Percentiles rank a stretch among this genome's conserved stretches.
These are phyloP conservation scores for Phytopythium montanum DNA, from an alignment of 352 stramenopile genomes.

Conservation along the genomic window DNA sequence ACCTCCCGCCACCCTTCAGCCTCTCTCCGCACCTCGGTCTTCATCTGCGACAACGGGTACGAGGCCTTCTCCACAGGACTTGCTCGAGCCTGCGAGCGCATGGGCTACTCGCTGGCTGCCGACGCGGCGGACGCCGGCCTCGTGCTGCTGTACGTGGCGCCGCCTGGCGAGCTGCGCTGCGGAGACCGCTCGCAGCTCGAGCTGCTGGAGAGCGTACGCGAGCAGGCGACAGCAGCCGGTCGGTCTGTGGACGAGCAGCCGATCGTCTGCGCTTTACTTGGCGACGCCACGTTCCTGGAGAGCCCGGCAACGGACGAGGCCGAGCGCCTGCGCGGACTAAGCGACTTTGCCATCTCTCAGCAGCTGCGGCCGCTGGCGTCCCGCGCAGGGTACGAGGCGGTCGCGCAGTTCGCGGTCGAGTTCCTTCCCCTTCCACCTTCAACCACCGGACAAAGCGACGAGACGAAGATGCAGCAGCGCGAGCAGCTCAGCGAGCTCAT, in stretches of 20 bases:
- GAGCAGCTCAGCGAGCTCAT: constrained; percentile 51
- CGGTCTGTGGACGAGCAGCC: constrained; percentile 27
- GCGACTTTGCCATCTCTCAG: constrained; percentile 79
- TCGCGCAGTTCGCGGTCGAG: constrained; percentile 74
- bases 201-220: constrained; percentile 34
- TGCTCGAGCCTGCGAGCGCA: constrained; percentile 32
- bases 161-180: constrained; percentile 33
- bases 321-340: constrained; percentile 57
- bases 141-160: constrained; percentile 64
- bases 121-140: constrained; percentile 27
- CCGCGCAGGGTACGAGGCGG: constrained; percentile 36
- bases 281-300: constrained; percentile 64
- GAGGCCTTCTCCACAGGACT: constrained; percentile 37
- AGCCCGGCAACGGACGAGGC: constrained; percentile 40
- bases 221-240: constrained; percentile 12
- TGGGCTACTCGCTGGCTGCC: constrained; percentile 42
- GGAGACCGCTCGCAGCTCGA: constrained; percentile 34
- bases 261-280: constrained; percentile 64
- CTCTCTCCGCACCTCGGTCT: constrained; percentile 17
- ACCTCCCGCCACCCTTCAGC: background rate
- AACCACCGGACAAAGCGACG: constrained; percentile 19
- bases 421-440: constrained; percentile 48
- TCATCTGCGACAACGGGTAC: constrained; percentile 56
- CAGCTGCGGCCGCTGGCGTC: constrained; percentile 48
- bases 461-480: constrained; percentile 31